phyloP scores from a whole-genome alignment of 192 early-diverging fungal species.

The Funneliformis geosporum region DNA sequence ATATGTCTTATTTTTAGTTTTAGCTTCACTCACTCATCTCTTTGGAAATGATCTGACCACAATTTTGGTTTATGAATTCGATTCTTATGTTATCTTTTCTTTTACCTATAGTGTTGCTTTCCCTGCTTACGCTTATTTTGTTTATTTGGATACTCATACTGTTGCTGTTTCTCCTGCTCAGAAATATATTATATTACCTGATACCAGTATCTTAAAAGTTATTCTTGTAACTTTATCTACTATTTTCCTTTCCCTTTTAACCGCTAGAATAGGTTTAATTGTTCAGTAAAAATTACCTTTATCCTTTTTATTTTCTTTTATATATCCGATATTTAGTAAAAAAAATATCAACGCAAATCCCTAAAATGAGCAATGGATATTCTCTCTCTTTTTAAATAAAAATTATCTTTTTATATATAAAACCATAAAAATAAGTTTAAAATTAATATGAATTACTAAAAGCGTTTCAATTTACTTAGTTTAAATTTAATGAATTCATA shows the following conservation, averaged over 20 bases:
- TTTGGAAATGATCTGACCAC: constrained; percentile 45
- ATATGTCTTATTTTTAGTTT: constrained; percentile 36
- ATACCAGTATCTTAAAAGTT: constrained; percentile 34
- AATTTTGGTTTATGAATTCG: constrained; percentile 32
- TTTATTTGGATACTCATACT: constrained; percentile 45
- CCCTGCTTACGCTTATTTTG: constrained; percentile 41
- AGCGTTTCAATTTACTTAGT: too few species aligned
- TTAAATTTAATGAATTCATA: too few species aligned
- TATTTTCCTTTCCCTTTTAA: constrained; percentile 32
- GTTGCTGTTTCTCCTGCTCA: constrained; percentile 23
- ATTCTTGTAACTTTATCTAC: constrained; percentile 18
- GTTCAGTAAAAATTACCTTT: too few species aligned
- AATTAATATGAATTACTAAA: too few species aligned
- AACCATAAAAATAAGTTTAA: too few species aligned
- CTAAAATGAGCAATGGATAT: too few species aligned
- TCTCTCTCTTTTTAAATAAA: too few species aligned
- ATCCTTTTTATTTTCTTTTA: too few species aligned
- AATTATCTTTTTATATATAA: too few species aligned
- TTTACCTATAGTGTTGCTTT: constrained; percentile 36
- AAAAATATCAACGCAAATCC: too few species aligned
- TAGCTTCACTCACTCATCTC: constrained; percentile 38
- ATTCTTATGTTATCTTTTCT: constrained; percentile 16
- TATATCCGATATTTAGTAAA: too few species aligned
- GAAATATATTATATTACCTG: constrained; percentile 41
- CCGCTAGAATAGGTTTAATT: constrained; percentile 20